Base-by-base conservation (phyloP, 352 stramenopile genomes). In the Detonula confervacea region DNA sequence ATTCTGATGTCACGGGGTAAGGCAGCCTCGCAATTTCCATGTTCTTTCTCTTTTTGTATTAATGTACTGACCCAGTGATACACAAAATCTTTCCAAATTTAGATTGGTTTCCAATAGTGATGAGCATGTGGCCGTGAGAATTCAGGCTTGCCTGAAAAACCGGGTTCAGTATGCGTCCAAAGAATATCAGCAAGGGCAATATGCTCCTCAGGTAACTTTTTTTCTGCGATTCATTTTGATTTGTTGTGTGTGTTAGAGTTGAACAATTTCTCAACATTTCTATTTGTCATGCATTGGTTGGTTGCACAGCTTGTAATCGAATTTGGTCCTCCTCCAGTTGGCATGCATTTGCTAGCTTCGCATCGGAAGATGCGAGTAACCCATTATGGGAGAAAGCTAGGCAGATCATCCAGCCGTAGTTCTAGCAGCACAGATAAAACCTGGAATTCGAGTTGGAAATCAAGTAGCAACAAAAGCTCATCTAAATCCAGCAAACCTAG, bases 161-260 rank as follows among this genome's bases (percentile, higher is more conserved):
- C 44, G 14, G 20, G 63, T 73, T 8, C 47, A 63, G 37, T 73
- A 73, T 62, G 63, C 63, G 16, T 63, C 47, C 1, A 73, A 73
- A 51, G 63, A 73, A 73, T 73, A 63, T 52, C 35, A 37, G 8
- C 46, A 73, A 62, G 63, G 63, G 2, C 44, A 56, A 52, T 73
- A 30, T 63, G 44, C 63, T 73, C 63, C 63, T 7, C 46, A 73
- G 63, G 63, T 73, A 73, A 73, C 1, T 60, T 44, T 30, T 46
- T 11, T 37, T 55, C n/a, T 4, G 35, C 42, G 4, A 3, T 12
- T 33, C n/a, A 44, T 37, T 59, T 52, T 37, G 27, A 29, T 33
- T 20, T 57, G 25, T n/a, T n/a, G n/a, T n/a, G n/a, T n/a, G n/a
- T n/a, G n/a, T n/a, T n/a, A n/a, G n/a, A n/a, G n/a, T n/a, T n/a